A percentile compares a stretch with the other conserved stretches of the same genome.
These are phyloP conservation scores for Mycena chlorophos DNA, from an alignment of 768 basidiomycete species.

Conservation along the genomic window DNA sequence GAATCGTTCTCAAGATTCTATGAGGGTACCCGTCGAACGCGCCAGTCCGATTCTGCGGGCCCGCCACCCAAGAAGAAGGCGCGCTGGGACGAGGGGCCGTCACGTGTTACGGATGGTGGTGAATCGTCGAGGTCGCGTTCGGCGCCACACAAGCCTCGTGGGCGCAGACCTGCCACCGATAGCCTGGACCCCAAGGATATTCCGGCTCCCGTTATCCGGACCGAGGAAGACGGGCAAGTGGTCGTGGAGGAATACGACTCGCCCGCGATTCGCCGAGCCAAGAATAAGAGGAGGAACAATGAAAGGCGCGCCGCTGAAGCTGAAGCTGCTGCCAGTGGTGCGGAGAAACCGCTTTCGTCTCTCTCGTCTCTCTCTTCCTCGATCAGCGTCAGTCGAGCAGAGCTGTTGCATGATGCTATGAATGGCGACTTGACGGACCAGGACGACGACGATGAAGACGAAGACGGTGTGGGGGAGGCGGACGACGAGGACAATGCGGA, in stretches of 20 bases:
- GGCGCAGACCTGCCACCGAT: no score
- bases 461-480: constrained; percentile 3
- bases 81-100: no score
- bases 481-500: constrained; percentile 5
- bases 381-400: no score
- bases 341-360: not conserved
- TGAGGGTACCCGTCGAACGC: no score
- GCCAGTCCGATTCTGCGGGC: no score
- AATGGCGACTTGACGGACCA: not conserved
- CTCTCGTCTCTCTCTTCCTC: no score
- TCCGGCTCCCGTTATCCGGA: constrained; percentile 27
- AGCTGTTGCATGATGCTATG: not conserved
- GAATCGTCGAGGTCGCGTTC: no score
- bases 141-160: no score
- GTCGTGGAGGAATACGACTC: constrained; percentile 76
- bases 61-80: no score
- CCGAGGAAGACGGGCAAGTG: constrained; percentile 49
- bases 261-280: constrained; percentile 63
- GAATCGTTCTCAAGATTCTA: no score
- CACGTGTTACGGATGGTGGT: no score
- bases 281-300: constrained; percentile 48
- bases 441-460: not conserved
- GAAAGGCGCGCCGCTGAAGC: constrained; percentile 31
- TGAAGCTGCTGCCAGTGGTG: constrained; percentile 20
- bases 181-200: constrained; percentile 18